Percentiles rank a stretch among this genome's conserved stretches.
Conservation (phyloP, 179 eudicot species). For the Actinidia chinensis region DNA sequence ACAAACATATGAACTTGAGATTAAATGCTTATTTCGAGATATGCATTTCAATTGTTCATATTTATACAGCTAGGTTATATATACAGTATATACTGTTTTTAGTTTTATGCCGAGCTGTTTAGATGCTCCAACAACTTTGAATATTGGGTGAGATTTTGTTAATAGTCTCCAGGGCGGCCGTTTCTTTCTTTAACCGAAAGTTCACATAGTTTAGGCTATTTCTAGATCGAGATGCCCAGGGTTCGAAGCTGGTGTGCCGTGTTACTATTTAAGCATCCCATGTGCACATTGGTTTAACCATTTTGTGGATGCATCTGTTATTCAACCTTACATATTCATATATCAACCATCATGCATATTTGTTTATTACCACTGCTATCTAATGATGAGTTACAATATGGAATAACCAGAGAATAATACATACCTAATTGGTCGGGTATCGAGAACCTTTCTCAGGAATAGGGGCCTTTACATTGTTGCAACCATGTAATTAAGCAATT, state of each 20-base stretch:
- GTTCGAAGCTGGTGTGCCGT: not conserved
- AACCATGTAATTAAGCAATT: no score
- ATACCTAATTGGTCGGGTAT: not conserved
- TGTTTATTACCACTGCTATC: not conserved
- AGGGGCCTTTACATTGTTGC: not conserved
- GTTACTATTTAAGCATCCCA: slow-evolving; percentile 8
- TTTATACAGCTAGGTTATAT: no score
- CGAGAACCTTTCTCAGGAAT: slow-evolving; percentile 11
- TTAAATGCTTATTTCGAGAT: no score
- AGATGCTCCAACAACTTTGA: slow-evolving; percentile 18
- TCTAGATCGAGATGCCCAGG: slow-evolving; percentile 11
- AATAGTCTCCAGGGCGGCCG: not conserved
- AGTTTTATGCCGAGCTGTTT: slow-evolving; percentile 10
- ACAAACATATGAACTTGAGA: no score
- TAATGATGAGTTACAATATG: not conserved
- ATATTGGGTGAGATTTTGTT: slow-evolving; percentile 9
- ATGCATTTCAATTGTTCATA: no score
- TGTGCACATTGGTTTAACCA: not conserved
- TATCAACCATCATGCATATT: not conserved
- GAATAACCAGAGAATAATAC: not conserved
- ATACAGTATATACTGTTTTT: not conserved
- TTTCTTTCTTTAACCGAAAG: not conserved
- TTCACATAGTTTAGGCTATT: slow-evolving; percentile 13
- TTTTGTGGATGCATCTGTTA: slow-evolving; percentile 1
- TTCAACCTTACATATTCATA: not conserved